Conservation (phyloP, 371 early-diverging fungal genomes). For the Rhizopus arrhizus region DNA sequence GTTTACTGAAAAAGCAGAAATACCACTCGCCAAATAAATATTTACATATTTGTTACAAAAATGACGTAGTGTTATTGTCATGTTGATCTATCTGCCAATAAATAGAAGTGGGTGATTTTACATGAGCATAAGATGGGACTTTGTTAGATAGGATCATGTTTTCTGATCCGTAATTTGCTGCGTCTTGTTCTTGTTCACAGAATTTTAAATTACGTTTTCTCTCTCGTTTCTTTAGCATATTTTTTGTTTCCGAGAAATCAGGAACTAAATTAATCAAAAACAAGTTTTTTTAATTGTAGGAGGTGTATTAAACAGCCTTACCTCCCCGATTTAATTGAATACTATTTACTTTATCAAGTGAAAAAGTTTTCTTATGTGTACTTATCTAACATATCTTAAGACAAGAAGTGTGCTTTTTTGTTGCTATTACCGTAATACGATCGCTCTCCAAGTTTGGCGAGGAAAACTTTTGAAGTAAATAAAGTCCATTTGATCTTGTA, state of each 20-base stretch:
- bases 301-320: too few relatives aligned
- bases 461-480: constrained; percentile 31
- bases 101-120: neutral
- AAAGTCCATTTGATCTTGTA: constrained; percentile 15
- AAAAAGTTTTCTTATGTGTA: too few relatives aligned
- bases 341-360: too few relatives aligned
- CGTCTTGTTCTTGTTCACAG: too few relatives aligned
- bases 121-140: constrained; percentile 1
- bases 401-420: neutral
- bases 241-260: too few relatives aligned
- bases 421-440: constrained; percentile 26
- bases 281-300: too few relatives aligned
- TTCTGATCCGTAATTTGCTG: too few relatives aligned
- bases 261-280: too few relatives aligned
- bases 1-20: neutral
- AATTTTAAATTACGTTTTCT: too few relatives aligned
- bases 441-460: constrained; percentile 36
- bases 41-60: neutral
- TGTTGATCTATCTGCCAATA: neutral
- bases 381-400: neutral
- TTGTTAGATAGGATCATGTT: neutral
- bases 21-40: neutral
- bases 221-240: too few relatives aligned
- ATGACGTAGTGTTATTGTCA: too few relatives aligned
- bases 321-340: too few relatives aligned